A percentile compares a stretch with the other conserved stretches of the same genome.
phyloP scores from a whole-genome alignment of 2,329 filamentous ascomycete species.

The Talaromyces sp. region DNA sequence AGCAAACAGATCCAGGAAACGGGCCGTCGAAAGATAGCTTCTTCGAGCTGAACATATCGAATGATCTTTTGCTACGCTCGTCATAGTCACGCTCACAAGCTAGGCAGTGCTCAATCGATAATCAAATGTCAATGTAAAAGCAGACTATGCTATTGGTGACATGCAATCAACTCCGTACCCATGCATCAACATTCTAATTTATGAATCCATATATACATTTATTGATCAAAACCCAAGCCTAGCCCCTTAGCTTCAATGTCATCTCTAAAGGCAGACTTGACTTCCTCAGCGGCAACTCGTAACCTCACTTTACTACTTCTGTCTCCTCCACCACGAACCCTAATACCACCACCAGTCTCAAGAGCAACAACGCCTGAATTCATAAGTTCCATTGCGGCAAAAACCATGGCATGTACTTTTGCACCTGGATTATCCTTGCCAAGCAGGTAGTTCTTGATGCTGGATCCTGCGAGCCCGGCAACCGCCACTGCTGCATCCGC shows the following conservation, averaged over 20 bases:
- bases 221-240: slow-evolving; percentile 54
- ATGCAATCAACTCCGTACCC: not conserved
- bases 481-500: slow-evolving; percentile 44
- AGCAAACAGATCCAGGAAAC: slow-evolving; percentile 6
- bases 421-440: slow-evolving; percentile 36
- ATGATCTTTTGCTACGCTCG: not conserved
- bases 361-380: slow-evolving; percentile 85
- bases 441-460: slow-evolving; percentile 61
- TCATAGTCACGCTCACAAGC: not conserved
- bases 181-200: not conserved
- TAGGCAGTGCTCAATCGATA: not conserved
- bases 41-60: not conserved
- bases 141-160: not conserved
- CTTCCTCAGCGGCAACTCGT: slow-evolving; percentile 84
- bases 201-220: slow-evolving; percentile 12
- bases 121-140: not conserved
- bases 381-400: slow-evolving; percentile 75
- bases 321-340: slow-evolving; percentile 60
- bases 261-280: slow-evolving; percentile 81
- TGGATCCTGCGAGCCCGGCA: slow-evolving; percentile 52
- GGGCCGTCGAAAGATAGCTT: not conserved
- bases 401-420: slow-evolving; percentile 61
- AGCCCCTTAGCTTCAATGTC: slow-evolving; percentile 82
- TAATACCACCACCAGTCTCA: slow-evolving; percentile 49
- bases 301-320: slow-evolving; percentile 83